Conservation (phyloP, 441 rosid species). For the Erysimum cheiri region DNA sequence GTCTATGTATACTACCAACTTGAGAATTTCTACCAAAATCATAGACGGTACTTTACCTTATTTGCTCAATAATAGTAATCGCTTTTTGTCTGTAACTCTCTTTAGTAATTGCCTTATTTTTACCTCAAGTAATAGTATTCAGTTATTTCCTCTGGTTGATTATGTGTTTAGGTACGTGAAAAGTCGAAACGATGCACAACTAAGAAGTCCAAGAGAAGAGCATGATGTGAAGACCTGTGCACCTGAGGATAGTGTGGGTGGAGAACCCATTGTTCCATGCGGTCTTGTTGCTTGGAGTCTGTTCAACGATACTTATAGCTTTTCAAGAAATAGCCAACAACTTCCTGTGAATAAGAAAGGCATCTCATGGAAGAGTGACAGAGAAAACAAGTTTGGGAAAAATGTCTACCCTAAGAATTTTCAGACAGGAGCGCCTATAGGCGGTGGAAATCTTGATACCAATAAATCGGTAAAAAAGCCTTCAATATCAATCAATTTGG, state of each 20-base stretch:
- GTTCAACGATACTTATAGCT: slow-evolving; percentile 83
- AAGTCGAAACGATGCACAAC: slow-evolving; percentile 76
- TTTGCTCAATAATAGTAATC: not conserved
- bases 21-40: slow-evolving; percentile 61
- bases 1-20: slow-evolving; percentile 58
- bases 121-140: not conserved
- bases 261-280: slow-evolving; percentile 70
- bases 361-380: slow-evolving; percentile 93
- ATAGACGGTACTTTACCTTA: slow-evolving; percentile 48
- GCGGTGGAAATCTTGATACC: slow-evolving; percentile 58
- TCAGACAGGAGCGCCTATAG: slow-evolving; percentile 60
- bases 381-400: slow-evolving; percentile 79
- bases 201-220: slow-evolving; percentile 46
- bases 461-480: slow-evolving; percentile 57
- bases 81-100: not conserved
- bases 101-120: not conserved
- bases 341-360: slow-evolving; percentile 65
- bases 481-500: not conserved
- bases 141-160: slow-evolving; percentile 31
- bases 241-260: slow-evolving; percentile 59
- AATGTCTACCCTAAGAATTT: slow-evolving; percentile 73
- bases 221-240: slow-evolving; percentile 55
- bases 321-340: slow-evolving; percentile 52
- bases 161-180: slow-evolving; percentile 67
- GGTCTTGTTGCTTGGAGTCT: slow-evolving; percentile 98